These are phyloP conservation scores for Corniculantispora saksenae DNA, from an alignment of 2,329 filamentous ascomycete species.

Conservation along the genomic window DNA sequence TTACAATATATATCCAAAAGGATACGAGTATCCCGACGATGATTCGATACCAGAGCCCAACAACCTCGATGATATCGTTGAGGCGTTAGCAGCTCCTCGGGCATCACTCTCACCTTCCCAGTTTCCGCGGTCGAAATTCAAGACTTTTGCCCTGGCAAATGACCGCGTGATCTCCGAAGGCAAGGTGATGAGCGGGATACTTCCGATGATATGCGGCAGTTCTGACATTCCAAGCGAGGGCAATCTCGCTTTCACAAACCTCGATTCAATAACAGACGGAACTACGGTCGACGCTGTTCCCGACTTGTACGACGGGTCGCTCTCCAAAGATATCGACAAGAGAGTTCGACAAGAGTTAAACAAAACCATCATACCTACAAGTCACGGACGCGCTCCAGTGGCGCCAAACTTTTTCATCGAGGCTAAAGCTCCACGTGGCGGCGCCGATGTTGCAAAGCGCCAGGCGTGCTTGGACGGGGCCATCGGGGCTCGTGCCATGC, in stretches of 20 bases:
- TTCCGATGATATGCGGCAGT: conserved; percentile 34
- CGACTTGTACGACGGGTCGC: conserved; percentile 35
- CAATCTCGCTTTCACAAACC: conserved; percentile 26
- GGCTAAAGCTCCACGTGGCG: conserved; percentile 38
- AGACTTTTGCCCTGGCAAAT: conserved; percentile 31
- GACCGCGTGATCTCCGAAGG: conserved; percentile 35
- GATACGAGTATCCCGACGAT: not conserved
- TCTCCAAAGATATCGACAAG: conserved; percentile 27
- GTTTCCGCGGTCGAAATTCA: conserved; percentile 33
- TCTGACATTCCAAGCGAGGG: not conserved
- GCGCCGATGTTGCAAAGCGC: conserved; percentile 26
- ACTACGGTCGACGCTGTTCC: conserved; percentile 31
- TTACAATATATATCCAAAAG: conserved; percentile 31
- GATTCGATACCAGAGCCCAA: conserved; percentile 2
- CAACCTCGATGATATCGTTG: not conserved
- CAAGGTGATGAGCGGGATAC: conserved; percentile 32
- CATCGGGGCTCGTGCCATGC: conserved; percentile 38
- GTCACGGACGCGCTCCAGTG: conserved; percentile 25
- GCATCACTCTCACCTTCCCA: conserved; percentile 38
- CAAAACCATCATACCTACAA: conserved; percentile 3
- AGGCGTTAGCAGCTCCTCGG: conserved; percentile 13
- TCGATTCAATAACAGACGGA: conserved; percentile 36
- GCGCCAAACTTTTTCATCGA: conserved; percentile 45
- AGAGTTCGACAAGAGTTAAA: conserved; percentile 19
- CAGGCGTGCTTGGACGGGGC: conserved; percentile 42